These are phyloP conservation scores for Alternaria viburni DNA, from an alignment of 2,329 filamentous ascomycete genomes.

Conservation along the genomic window DNA sequence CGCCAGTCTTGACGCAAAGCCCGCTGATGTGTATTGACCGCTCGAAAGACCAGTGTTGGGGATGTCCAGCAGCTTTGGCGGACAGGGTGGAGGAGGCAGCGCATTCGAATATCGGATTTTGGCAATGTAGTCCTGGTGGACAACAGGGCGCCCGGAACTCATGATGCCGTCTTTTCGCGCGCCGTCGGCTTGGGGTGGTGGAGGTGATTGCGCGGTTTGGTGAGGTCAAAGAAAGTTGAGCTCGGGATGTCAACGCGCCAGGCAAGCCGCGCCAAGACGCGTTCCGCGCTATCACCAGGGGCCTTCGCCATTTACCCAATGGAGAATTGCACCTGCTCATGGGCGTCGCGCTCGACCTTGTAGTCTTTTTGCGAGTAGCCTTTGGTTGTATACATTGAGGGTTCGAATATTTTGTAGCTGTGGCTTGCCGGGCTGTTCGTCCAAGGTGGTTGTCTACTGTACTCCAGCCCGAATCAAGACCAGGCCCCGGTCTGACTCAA, in stretches of 20 bases:
- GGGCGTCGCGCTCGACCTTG: too few species aligned
- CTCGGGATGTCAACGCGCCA: conserved; percentile 31
- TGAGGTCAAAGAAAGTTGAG: conserved; percentile 36
- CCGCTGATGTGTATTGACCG: conserved; percentile 87
- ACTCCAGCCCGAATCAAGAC: too few species aligned
- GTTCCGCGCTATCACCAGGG: conserved; percentile 4
- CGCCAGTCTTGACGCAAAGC: conserved; percentile 86
- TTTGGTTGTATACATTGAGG: too few species aligned
- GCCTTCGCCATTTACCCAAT: neutral
- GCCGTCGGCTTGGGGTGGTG: conserved; percentile 10
- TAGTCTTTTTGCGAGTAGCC: too few species aligned
- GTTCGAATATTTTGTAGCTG: too few species aligned
- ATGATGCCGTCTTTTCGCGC: conserved; percentile 20
- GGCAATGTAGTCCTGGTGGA: conserved; percentile 96
- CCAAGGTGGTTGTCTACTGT: too few species aligned
- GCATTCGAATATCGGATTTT: conserved; percentile 95
- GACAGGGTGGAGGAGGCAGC: conserved; percentile 89
- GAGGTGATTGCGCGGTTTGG: conserved; percentile 9
- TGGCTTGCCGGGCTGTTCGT: too few species aligned
- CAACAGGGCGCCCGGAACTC: conserved; percentile 45
- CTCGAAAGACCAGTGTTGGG: conserved; percentile 88
- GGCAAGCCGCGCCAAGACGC: conserved; percentile 24
- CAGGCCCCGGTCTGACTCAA: too few species aligned
- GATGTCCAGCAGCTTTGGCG: conserved; percentile 95
- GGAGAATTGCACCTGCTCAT: too few species aligned